Base-by-base conservation (phyloP, 371 early-diverging fungal genomes). In the Mucor ambiguus region DNA sequence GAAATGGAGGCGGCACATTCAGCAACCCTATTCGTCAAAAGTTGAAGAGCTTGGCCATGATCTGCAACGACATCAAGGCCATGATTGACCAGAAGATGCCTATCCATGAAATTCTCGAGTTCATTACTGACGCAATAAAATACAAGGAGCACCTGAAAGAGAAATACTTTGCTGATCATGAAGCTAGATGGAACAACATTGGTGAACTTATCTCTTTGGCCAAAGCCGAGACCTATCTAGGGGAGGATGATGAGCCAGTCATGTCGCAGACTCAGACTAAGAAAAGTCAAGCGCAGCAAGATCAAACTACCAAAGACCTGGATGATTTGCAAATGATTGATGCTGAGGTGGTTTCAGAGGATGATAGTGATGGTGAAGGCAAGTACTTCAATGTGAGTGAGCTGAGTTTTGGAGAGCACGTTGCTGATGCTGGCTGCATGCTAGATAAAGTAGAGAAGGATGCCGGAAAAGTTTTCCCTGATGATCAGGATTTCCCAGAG, bases 161-260 rank as follows among this genome's bases (percentile, higher is more conserved):
- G 1, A 32, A 68, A 3, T 62, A 69, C 38, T 49, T 41, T 32
- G n/a, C 46, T 33, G 75, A 71, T 11, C 38, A 63, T 32, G 73
- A 71, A 44, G 63, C 76, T 1, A 66, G 76, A 37, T 71, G 70
- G 72, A 69, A 28, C 12, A 82, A 82, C 55, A 69, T 82, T 7
- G 72, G 74, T 58, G 77, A 82, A 66, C 54, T 82, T 61, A 57
- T 79, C 22, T 61, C 67, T 6, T 62, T 68, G 38, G 74, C 81
- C 1, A 61, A 69, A 20, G 43, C 58, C 10, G 41, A 43, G 37
- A 30, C 26, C 0, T 33, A 38, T 46, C 9, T 46, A 9, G 66
- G 20, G 14, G 48, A 67, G 4, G 38, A 48, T 16, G 62, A 48
- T 8, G 63, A 26, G 3, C 52, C 52, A 28, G 28, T 4, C 14